A percentile compares a stretch with the other conserved stretches of the same genome.
Conservation (phyloP, 2,329 filamentous ascomycete species). For the Epichloe gansuensis region DNA sequence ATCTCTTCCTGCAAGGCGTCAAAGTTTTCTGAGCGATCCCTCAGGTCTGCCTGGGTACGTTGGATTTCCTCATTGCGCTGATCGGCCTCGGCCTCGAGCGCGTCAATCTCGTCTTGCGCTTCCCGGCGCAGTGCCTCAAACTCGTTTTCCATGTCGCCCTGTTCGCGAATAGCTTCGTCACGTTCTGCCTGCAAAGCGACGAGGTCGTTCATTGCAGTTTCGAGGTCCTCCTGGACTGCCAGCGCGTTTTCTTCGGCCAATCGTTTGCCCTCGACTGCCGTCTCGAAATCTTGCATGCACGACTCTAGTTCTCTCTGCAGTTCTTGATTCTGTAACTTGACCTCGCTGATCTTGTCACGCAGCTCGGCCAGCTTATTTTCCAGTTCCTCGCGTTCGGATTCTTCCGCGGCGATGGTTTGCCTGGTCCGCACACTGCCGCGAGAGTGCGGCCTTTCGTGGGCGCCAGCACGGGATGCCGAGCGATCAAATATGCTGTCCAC, state of each 20-base stretch:
- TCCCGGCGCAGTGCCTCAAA: slow-evolving; percentile 50
- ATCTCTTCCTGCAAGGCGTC: slow-evolving; percentile 87
- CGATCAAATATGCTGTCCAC: slow-evolving; percentile 87
- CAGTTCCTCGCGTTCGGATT: slow-evolving; percentile 71
- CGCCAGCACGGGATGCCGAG: slow-evolving; percentile 73
- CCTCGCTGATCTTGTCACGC: slow-evolving; percentile 73
- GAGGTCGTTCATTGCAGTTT: slow-evolving; percentile 67
- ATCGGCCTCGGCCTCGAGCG: slow-evolving; percentile 58
- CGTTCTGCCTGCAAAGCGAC: slow-evolving; percentile 69
- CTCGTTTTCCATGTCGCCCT: slow-evolving; percentile 44
- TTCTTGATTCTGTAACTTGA: slow-evolving; percentile 83
- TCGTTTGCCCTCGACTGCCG: slow-evolving; percentile 49
- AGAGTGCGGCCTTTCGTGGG: slow-evolving; percentile 58
- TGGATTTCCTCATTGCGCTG: slow-evolving; percentile 59
- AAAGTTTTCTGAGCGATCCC: slow-evolving; percentile 73
- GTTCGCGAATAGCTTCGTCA: slow-evolving; percentile 65
- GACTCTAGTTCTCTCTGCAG: slow-evolving; percentile 71
- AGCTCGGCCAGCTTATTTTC: slow-evolving; percentile 74
- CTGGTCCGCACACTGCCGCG: slow-evolving; percentile 57
- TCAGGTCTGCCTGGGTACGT: slow-evolving; percentile 56
- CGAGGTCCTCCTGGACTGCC: slow-evolving; percentile 67
- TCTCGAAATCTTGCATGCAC: slow-evolving; percentile 67
- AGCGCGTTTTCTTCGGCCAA: slow-evolving; percentile 44
- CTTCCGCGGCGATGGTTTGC: slow-evolving; percentile 48
- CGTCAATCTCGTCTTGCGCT: slow-evolving; percentile 53